These are phyloP conservation scores for Eucalyptus decipiens DNA, from an alignment of 345 rosid genomes.

Conservation along the genomic window DNA sequence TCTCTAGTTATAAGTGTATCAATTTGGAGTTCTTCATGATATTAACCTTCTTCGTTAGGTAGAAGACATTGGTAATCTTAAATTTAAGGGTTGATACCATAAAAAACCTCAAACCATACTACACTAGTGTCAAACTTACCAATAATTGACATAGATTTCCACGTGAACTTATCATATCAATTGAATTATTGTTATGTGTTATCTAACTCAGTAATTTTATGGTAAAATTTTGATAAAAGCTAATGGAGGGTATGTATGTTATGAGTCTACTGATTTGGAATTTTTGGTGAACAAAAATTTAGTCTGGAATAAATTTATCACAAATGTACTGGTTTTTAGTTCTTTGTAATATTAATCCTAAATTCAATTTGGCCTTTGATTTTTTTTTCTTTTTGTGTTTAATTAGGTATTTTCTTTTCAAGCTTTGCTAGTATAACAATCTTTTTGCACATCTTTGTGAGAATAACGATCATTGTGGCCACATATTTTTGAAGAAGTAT, in stretches of 20 bases:
- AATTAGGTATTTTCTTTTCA: background rate
- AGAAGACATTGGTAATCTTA: background rate
- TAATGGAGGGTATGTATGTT: background rate
- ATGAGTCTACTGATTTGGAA: no score
- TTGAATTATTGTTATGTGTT: no score
- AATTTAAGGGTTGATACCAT: background rate
- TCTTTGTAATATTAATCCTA: no score
- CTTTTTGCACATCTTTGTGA: fast-evolving
- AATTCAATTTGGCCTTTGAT: background rate
- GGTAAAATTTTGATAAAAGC: background rate
- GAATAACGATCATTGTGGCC: fast-evolving
- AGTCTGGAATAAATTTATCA: fast-evolving
- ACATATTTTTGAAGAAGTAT: fast-evolving
- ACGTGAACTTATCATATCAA: no score
- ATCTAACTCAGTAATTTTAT: fast-evolving
- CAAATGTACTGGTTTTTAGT: fast-evolving
- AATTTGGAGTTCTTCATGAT: background rate
- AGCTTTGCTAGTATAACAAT: no score
- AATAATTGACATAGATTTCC: background rate
- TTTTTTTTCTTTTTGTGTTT: background rate
- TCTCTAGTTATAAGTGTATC: no score
- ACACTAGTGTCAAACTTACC: background rate
- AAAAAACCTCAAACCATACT: background rate
- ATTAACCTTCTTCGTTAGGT: background rate
- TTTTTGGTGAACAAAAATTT: no score